phyloP scores from a whole-genome alignment of 208 protist species.

The Leishmania amazonensis region DNA sequence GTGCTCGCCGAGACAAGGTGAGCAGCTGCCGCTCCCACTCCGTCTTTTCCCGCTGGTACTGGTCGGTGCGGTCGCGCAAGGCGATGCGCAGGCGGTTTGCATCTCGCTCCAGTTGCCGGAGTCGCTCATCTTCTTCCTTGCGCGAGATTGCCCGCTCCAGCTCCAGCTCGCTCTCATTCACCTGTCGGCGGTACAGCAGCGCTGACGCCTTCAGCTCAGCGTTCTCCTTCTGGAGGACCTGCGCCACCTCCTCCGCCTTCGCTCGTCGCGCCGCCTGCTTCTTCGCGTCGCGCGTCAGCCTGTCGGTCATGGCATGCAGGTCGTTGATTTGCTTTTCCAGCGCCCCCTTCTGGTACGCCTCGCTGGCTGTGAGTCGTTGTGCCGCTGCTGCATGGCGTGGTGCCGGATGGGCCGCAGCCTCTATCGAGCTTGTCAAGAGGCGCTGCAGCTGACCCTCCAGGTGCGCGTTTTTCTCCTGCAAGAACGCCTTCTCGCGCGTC shows the following conservation, averaged over 20 bases:
- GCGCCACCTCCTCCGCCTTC: constrained; percentile 28
- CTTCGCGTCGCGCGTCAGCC: constrained; percentile 23
- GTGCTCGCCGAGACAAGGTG: constrained; percentile 4
- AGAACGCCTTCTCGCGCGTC: constrained; percentile 39
- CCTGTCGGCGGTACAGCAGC: constrained; percentile 53
- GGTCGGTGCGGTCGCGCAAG: constrained; percentile 42
- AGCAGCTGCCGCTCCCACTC: constrained; percentile 22
- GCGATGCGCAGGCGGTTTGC: constrained; percentile 37
- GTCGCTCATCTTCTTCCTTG: constrained; percentile 42
- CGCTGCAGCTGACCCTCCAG: constrained; percentile 80
- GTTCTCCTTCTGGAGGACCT: constrained; percentile 38
- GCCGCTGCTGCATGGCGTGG: neutral
- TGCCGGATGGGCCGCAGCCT: neutral
- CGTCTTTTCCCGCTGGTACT: constrained; percentile 23
- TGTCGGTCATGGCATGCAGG: constrained; percentile 33
- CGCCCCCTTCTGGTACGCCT: constrained; percentile 39
- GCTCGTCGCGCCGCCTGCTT: constrained; percentile 20
- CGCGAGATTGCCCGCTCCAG: constrained; percentile 40
- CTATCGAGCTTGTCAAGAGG: constrained; percentile 34
- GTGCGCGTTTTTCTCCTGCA: constrained; percentile 54
- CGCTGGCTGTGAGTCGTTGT: constrained; percentile 19
- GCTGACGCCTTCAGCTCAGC: constrained; percentile 39
- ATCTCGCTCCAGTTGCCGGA: constrained; percentile 50
- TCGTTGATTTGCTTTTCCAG: constrained; percentile 46
- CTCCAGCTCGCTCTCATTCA: constrained; percentile 67